phyloP scores from a whole-genome alignment of 768 basidiomycete genomes.

The Auriscalpium orientale region DNA sequence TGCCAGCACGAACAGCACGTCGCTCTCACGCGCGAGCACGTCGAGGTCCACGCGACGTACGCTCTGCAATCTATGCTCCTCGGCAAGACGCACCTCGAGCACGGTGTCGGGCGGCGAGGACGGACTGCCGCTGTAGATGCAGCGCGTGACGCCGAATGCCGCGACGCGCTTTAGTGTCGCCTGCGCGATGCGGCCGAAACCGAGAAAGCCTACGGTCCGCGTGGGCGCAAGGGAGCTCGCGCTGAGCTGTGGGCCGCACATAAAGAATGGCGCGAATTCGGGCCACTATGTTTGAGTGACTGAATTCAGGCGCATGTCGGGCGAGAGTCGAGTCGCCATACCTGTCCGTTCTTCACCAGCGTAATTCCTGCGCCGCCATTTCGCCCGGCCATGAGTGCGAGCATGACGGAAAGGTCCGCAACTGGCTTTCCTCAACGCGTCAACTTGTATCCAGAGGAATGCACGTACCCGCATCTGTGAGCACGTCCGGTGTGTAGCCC shows the following conservation, averaged over 20 bases:
- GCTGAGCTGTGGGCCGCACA: constrained; percentile 81
- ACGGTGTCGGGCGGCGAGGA: constrained; percentile 35
- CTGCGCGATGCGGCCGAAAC: constrained; percentile 92
- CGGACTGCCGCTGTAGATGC: constrained; percentile 60
- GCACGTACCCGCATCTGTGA: constrained; percentile 76
- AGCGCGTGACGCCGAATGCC: constrained; percentile 73
- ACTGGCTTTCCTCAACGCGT: constrained; percentile 36
- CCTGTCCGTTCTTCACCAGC: constrained; percentile 65
- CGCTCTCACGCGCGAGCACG: constrained; percentile 68
- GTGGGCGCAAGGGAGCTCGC: constrained; percentile 38
- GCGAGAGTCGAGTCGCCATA: constrained; percentile 23
- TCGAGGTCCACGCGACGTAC: constrained; percentile 56
- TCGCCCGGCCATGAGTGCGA: constrained; percentile 90
- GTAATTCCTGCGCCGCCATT: constrained; percentile 57
- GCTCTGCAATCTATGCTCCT: constrained; percentile 21
- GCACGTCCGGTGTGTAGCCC: constrained; percentile 90
- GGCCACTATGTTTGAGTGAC: constrained; percentile 57
- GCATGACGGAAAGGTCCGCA: constrained; percentile 85
- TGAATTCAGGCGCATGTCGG: neutral
- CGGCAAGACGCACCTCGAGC: constrained; percentile 30
- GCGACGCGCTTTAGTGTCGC: constrained; percentile 72
- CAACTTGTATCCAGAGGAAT: neutral
- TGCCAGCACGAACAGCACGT: constrained; percentile 79
- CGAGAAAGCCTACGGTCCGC: constrained; percentile 82
- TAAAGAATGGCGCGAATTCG: constrained; percentile 60